Percentiles rank a stretch among this genome's conserved stretches.
These are phyloP conservation scores for Termitomyces sp. DNA, from an alignment of 768 basidiomycete genomes.

Conservation along the genomic window DNA sequence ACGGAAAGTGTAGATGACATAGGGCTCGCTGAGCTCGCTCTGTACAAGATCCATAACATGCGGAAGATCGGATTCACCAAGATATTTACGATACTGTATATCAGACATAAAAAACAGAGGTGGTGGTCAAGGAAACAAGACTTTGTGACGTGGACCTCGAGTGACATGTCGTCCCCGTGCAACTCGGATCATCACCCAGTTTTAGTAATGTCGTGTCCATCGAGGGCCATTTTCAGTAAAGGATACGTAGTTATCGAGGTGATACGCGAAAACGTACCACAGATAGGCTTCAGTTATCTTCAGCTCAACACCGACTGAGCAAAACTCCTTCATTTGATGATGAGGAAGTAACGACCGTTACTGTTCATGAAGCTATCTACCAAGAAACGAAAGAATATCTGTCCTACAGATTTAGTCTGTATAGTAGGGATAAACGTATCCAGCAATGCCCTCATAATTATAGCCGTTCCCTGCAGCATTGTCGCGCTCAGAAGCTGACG, in stretches of 20 bases:
- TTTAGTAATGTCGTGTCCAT: not conserved
- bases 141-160: conserved; percentile 8
- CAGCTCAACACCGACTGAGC: not conserved
- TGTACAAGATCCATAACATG: conserved; percentile 86
- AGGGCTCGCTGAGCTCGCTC: conserved; percentile 92
- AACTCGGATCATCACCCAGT: not conserved
- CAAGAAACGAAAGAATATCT: not conserved
- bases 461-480: not conserved
- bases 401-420: not conserved
- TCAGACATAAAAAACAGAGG: conserved; percentile 21
- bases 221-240: no score
- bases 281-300: no score
- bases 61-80: conserved; percentile 72
- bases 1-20: conserved; percentile 93
- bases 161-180: conserved; percentile 8
- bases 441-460: conserved; percentile 7
- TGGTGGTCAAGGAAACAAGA: conserved; percentile 5
- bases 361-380: not conserved
- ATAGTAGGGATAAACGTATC: conserved; percentile 5
- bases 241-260: no score
- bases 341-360: not conserved
- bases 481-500: conserved; percentile 8
- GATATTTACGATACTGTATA: conserved; percentile 67
- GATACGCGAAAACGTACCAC: no score
- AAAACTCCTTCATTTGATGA: not conserved